A percentile compares a stretch with the other conserved stretches of the same genome.
These are phyloP conservation scores for Pleoardoris graminearum DNA, from an alignment of 2,329 filamentous ascomycete genomes.

Conservation along the genomic window DNA sequence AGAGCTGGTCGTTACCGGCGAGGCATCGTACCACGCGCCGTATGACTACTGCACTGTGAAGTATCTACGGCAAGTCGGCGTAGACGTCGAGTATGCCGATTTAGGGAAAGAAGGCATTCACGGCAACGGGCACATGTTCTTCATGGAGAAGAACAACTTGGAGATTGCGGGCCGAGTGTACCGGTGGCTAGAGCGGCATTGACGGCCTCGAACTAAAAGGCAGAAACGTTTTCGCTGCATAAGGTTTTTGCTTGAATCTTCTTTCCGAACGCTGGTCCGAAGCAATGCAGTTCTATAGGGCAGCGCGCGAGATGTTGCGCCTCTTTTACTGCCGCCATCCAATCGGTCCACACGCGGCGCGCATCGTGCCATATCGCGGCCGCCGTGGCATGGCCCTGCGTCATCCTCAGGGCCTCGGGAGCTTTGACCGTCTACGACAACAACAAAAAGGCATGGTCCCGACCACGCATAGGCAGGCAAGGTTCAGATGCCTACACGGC, in stretches of 20 bases:
- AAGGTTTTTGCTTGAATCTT: background rate
- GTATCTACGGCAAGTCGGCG: conserved; percentile 54
- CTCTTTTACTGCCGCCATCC: too few species aligned
- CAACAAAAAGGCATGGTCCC: too few species aligned
- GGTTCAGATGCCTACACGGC: too few species aligned
- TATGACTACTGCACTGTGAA: conserved; percentile 60
- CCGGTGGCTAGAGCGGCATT: conserved; percentile 13
- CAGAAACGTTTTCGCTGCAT: too few species aligned
- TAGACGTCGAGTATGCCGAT: conserved; percentile 28
- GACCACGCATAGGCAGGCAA: too few species aligned
- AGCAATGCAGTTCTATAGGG: too few species aligned
- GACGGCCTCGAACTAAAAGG: background rate
- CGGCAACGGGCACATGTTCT: conserved; percentile 51
- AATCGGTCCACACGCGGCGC: too few species aligned
- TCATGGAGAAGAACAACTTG: conserved; percentile 40
- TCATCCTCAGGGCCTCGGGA: too few species aligned
- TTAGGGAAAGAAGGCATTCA: conserved; percentile 65
- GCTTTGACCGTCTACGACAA: too few species aligned
- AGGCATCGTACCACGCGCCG: conserved; percentile 58
- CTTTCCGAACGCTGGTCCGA: background rate
- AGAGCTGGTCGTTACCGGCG: conserved; percentile 55
- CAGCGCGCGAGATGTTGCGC: too few species aligned
- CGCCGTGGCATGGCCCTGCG: too few species aligned
- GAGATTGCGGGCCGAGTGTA: conserved; percentile 23
- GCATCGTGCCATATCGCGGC: too few species aligned